phyloP scores from a whole-genome alignment of 345 rosid genomes.

The Gossypium anomalum region DNA sequence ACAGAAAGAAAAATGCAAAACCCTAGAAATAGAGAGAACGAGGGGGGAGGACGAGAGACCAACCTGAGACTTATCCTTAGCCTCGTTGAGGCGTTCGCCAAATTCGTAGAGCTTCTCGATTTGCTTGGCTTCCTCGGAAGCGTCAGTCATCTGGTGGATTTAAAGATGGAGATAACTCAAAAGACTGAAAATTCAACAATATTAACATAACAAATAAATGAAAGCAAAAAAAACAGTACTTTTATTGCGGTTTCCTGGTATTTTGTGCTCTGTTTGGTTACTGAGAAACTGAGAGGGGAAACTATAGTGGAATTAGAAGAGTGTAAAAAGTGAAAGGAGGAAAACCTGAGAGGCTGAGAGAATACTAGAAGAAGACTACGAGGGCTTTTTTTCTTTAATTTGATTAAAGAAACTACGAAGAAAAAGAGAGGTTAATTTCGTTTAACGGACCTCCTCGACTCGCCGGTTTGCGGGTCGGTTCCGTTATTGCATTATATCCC shows the following conservation, averaged over 20 bases:
- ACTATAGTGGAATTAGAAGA: not conserved
- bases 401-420: not conserved
- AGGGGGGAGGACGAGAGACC: not conserved
- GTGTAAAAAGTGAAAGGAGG: not conserved
- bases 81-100: slow-evolving; percentile 86
- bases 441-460: not conserved
- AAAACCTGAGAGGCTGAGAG: not conserved
- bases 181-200: slow-evolving; percentile 30
- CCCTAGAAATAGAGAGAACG: slow-evolving; percentile 20
- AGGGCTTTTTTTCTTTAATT: not conserved
- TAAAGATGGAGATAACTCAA: slow-evolving; percentile 23
- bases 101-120: slow-evolving; percentile 97
- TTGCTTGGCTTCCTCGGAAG: slow-evolving; percentile 59
- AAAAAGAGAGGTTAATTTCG: not conserved
- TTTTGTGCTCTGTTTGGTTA: not conserved
- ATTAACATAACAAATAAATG: slow-evolving; percentile 9
- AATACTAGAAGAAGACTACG: not conserved
- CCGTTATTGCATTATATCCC: not conserved
- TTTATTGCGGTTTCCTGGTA: not conserved
- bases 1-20: slow-evolving; percentile 8
- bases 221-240: not conserved
- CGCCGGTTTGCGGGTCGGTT: not conserved
- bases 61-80: slow-evolving; percentile 97
- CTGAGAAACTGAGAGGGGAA: not conserved
- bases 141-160: slow-evolving; percentile 52